phyloP scores from a whole-genome alignment of 495 filamentous ascomycete genomes.

The Podospora tetraspora region DNA sequence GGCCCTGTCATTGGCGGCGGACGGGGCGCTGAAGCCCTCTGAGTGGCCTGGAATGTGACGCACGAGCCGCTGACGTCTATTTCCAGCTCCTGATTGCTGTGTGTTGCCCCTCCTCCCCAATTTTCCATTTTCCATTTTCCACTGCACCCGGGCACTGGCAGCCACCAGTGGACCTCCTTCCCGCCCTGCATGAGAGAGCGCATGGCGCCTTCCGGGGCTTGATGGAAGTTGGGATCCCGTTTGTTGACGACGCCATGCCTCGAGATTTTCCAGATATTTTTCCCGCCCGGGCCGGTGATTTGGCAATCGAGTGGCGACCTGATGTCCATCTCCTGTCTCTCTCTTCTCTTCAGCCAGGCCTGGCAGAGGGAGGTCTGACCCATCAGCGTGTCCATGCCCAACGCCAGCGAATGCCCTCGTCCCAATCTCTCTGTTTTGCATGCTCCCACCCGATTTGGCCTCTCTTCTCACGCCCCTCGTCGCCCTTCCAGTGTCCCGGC shows the following conservation, averaged over 20 bases:
- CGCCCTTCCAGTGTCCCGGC: too few relatives aligned
- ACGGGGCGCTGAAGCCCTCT: conserved; percentile 2
- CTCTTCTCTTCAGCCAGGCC: neutral
- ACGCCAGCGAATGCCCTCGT: conserved; percentile 21
- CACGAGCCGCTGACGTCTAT: conserved; percentile 27
- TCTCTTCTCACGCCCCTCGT: neutral
- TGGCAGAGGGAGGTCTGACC: neutral
- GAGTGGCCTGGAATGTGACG: conserved; percentile 6
- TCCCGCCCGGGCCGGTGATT: conserved; percentile 22
- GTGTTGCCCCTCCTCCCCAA: neutral
- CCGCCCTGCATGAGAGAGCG: neutral
- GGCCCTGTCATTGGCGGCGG: conserved; percentile 18
- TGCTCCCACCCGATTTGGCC: conserved; percentile 18
- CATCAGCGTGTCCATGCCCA: conserved; percentile 29
- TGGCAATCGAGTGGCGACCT: conserved; percentile 30
- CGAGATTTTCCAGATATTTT: neutral
- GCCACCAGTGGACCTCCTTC: conserved; percentile 6
- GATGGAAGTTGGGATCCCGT: neutral
- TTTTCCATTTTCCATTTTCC: too few relatives aligned
- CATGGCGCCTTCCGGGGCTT: neutral
- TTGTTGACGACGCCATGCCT: conserved; percentile 6
- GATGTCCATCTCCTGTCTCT: conserved; percentile 1
- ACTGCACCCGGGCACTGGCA: neutral
- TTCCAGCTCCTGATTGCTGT: conserved; percentile 15
- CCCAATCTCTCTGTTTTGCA: conserved; percentile 12